Conservation (phyloP, 345 rosid genomes). For the Abelmoschus esculentus region DNA sequence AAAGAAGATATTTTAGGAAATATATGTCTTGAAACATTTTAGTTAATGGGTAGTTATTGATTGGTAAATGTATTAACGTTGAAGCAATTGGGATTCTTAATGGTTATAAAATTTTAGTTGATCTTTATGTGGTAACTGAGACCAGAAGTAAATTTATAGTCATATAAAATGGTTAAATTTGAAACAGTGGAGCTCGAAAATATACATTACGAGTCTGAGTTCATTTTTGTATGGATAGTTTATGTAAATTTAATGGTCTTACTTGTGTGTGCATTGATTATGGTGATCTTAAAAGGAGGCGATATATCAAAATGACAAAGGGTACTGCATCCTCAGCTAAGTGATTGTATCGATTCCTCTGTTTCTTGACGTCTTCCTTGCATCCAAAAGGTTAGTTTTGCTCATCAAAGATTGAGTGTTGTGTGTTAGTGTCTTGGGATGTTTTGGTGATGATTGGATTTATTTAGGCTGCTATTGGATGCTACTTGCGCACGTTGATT, state of each 20-base stretch:
- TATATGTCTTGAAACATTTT: neutral
- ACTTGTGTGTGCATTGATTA: neutral
- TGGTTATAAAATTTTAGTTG: neutral
- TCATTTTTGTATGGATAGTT: neutral
- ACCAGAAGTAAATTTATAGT: too few relatives aligned
- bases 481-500: neutral
- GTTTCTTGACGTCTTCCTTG: constrained; percentile 42
- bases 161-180: too few relatives aligned
- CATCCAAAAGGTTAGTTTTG: constrained; percentile 46
- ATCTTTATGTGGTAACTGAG: neutral
- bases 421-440: neutral
- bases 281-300: constrained; percentile 80
- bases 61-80: neutral
- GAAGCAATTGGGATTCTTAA: neutral
- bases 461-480: neutral
- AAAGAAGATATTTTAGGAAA: neutral
- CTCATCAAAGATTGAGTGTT: neutral
- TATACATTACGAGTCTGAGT: neutral
- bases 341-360: constrained; percentile 63
- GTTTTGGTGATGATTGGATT: neutral
- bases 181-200: neutral
- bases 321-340: constrained; percentile 60
- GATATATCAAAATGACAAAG: constrained; percentile 61
- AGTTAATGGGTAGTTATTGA: neutral
- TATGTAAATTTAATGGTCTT: neutral